Conservation (phyloP, 768 basidiomycete genomes). For the Daedalea quercina region DNA sequence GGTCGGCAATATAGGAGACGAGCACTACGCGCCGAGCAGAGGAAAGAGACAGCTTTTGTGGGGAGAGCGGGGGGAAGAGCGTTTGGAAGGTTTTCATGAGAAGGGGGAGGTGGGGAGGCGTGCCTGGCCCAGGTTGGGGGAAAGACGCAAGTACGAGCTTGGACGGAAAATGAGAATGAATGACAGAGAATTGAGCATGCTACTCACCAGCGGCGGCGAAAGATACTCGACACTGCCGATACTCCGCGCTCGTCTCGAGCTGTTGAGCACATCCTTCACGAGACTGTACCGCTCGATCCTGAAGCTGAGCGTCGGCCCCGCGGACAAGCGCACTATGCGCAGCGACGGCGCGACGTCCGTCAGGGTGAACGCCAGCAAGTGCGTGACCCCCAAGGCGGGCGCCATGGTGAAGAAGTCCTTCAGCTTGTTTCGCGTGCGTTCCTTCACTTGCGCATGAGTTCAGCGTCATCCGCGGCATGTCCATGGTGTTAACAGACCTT, state of each 20-base stretch:
- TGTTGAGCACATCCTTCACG: slow-evolving; percentile 73
- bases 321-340: slow-evolving; percentile 78
- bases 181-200: not conserved
- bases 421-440: slow-evolving; percentile 82
- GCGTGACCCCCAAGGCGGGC: slow-evolving; percentile 84
- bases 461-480: not conserved
- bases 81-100: slow-evolving; percentile 96
- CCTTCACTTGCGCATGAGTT: slow-evolving; percentile 41
- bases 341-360: slow-evolving; percentile 82
- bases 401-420: slow-evolving; percentile 94
- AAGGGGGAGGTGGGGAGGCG: slow-evolving; percentile 80
- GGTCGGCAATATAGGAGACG: slow-evolving; percentile 82
- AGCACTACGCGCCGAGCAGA: slow-evolving; percentile 93
- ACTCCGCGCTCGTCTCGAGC: slow-evolving; percentile 59
- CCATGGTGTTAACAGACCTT: slow-evolving; percentile 41
- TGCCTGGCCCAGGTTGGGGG: slow-evolving; percentile 64
- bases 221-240: slow-evolving; percentile 81
- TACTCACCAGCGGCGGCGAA: slow-evolving; percentile 80
- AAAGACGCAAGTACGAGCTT: slow-evolving; percentile 92
- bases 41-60: slow-evolving; percentile 71
- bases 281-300: slow-evolving; percentile 89
- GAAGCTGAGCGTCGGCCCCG: slow-evolving; percentile 92
- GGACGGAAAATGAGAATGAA: not conserved
- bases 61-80: slow-evolving; percentile 89
- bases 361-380: slow-evolving; percentile 87